Evolutionary conservation across 1,284 basidiomycete genomes (phyloP), one percentile per base, ranked within the genome.

Genomic region (Sanghuangporus sanghuang): DNA sequence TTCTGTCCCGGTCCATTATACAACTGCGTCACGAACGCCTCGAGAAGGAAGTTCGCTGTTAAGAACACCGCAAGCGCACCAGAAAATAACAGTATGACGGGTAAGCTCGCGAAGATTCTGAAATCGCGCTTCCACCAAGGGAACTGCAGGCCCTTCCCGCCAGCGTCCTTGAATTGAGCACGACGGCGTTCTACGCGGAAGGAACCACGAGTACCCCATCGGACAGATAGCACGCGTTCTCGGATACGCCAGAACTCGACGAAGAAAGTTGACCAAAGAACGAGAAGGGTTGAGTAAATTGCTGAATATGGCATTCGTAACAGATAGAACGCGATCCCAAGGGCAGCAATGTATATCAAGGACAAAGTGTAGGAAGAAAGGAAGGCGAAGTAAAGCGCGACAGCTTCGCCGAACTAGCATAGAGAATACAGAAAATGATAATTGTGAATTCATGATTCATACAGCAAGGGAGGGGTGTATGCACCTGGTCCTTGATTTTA

Each of bases 311-410:
- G 82, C 7, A 81, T 81, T 18, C 84, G 83, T 72, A 87, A 81
- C 73, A 86, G 82, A 75, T 84, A 89, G 70, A 83, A 85, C 12
- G 79, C 57, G 32, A 85, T 68, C 0, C 91, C 91, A 21, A 89
- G 75, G 2, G 72, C 73, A 3, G 90, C 83, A 3, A 90, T 89
- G 64, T 92, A 84, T 16, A 88, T 70, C 40, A 96, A 83, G 36
- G 88, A 86, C 44, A 83, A 82, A 0, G 93, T 90, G 77, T 98
- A 98, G 64, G 85, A 85, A 2, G 87, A 84, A 9, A 98, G 81
- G 77, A 96, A 97, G 60, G 86, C 85, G 74, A 96, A 97, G 76
- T 98, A 97, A 32, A 96, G 83, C n/a, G 93, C 92, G 14, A 96
- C 80, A 0, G 86, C 82, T 70, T 94, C 93, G 14, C 95, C 93